Evolutionary conservation across 352 stramenopile genomes (phyloP).

Genomic region (Phytopythium boreale): DNA sequence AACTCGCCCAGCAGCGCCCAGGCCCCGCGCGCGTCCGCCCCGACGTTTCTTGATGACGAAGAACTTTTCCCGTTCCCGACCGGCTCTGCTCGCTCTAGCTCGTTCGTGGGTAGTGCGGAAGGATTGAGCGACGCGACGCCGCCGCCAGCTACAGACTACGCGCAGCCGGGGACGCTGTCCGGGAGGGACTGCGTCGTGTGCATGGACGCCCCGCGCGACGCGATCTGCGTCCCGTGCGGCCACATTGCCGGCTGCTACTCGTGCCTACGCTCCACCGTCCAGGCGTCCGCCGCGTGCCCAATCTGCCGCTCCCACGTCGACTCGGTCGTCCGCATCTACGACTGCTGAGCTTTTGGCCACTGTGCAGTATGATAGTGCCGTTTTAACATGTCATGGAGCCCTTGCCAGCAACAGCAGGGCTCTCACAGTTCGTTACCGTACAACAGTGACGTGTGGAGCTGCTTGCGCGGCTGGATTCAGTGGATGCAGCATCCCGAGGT

Average conservation of each 20-base stretch:
- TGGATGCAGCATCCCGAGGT: too few relatives aligned
- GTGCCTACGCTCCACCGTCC: constrained; percentile 37
- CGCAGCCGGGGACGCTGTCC: not conserved
- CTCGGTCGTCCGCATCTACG: constrained; percentile 41
- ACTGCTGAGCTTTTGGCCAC: constrained; percentile 11
- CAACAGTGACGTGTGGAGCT: too few relatives aligned
- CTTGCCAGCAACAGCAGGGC: not conserved
- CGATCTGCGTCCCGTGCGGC: constrained; percentile 59
- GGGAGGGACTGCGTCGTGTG: constrained; percentile 46
- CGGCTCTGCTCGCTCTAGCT: not conserved
- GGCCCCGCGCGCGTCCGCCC: constrained; percentile 11
- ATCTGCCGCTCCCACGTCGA: constrained; percentile 47
- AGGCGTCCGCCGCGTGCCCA: constrained; percentile 29
- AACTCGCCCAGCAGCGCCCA: not conserved
- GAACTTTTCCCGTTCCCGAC: constrained; percentile 18
- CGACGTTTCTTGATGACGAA: constrained; percentile 22
- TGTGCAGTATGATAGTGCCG: not conserved
- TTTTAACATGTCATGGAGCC: not conserved
- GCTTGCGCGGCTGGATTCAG: too few relatives aligned
- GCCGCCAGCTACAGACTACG: not conserved
- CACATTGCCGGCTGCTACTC: constrained; percentile 53
- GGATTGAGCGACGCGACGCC: not conserved
- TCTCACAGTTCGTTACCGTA: too few relatives aligned
- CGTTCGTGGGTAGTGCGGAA: not conserved
- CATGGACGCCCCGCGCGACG: constrained; percentile 37